phyloP scores from a whole-genome alignment of 2,329 filamentous ascomycete genomes.

The Talaromyces sp. region DNA sequence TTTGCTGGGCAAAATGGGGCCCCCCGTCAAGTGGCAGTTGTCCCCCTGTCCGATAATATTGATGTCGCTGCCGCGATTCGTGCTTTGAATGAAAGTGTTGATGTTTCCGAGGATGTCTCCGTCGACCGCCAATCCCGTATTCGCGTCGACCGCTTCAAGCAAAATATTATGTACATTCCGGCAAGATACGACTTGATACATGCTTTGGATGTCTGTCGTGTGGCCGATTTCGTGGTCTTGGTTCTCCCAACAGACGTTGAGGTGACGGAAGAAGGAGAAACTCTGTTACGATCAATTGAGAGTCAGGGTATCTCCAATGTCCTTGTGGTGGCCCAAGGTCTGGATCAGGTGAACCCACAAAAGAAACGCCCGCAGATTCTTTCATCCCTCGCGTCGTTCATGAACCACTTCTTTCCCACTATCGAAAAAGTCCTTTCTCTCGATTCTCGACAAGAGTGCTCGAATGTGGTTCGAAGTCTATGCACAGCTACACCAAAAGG shows the following conservation, averaged over 20 bases:
- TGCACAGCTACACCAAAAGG: constrained; percentile 92
- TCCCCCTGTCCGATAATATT: constrained; percentile 72
- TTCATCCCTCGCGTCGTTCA: constrained; percentile 81
- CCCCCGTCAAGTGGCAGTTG: constrained; percentile 78
- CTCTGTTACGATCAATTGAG: constrained; percentile 80
- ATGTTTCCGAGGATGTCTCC: constrained; percentile 63
- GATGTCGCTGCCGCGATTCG: constrained; percentile 63
- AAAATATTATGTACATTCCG: constrained; percentile 82
- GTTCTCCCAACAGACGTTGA: constrained; percentile 77
- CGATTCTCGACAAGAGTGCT: constrained; percentile 82
- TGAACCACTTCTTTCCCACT: constrained; percentile 88
- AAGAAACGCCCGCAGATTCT: constrained; percentile 74
- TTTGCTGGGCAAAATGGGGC: constrained; percentile 85
- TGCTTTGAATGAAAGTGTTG: constrained; percentile 70
- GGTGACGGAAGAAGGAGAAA: constrained; percentile 70
- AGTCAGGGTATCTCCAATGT: constrained; percentile 91
- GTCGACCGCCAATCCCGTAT: constrained; percentile 58
- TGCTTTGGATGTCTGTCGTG: constrained; percentile 76
- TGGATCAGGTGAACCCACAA: constrained; percentile 70
- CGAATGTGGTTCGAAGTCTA: constrained; percentile 82
- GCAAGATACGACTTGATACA: constrained; percentile 67
- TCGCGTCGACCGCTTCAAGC: constrained; percentile 84
- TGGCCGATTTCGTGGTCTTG: constrained; percentile 87
- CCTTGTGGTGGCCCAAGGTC: constrained; percentile 74
- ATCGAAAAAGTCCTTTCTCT: constrained; percentile 87